Evolutionary conservation across 495 filamentous ascomycete genomes (phyloP).

Genomic region (Hyaloscypha bicolor): DNA sequence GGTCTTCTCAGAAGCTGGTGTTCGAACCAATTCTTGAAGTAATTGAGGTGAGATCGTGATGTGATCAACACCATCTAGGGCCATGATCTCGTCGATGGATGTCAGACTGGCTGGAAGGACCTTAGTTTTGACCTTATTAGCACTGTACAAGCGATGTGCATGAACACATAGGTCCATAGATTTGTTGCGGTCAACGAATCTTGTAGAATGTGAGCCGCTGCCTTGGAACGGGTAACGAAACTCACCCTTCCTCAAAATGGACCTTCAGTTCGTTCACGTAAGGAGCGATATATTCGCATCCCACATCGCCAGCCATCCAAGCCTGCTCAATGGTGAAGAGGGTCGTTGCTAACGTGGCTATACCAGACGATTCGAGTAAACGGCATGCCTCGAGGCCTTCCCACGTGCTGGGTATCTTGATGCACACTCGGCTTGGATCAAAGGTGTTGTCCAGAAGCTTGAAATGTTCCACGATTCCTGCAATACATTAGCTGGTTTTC

Average conservation of each 20-base stretch:
- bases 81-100: constrained; percentile 56
- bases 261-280: constrained; percentile 68
- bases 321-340: constrained; percentile 63
- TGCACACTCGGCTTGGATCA: constrained; percentile 53
- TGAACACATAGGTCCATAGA: constrained; percentile 50
- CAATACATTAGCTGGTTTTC: not conserved
- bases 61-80: constrained; percentile 57
- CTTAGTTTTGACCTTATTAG: constrained; percentile 43
- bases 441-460: constrained; percentile 50
- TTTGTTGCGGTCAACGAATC: constrained; percentile 49
- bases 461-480: constrained; percentile 54
- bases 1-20: constrained; percentile 32
- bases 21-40: constrained; percentile 46
- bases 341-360: constrained; percentile 62
- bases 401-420: constrained; percentile 67
- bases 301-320: constrained; percentile 54
- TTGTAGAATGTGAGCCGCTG: constrained; percentile 15
- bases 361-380: constrained; percentile 52
- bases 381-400: constrained; percentile 65
- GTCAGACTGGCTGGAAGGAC: constrained; percentile 61
- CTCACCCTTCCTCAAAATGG: constrained; percentile 57
- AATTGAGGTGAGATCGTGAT: constrained; percentile 59
- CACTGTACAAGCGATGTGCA: constrained; percentile 56
- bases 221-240: constrained; percentile 38
- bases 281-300: constrained; percentile 62